Evolutionary conservation across 2,329 filamentous ascomycete genomes (phyloP).

Genomic region (Penicillium oxalicum): DNA sequence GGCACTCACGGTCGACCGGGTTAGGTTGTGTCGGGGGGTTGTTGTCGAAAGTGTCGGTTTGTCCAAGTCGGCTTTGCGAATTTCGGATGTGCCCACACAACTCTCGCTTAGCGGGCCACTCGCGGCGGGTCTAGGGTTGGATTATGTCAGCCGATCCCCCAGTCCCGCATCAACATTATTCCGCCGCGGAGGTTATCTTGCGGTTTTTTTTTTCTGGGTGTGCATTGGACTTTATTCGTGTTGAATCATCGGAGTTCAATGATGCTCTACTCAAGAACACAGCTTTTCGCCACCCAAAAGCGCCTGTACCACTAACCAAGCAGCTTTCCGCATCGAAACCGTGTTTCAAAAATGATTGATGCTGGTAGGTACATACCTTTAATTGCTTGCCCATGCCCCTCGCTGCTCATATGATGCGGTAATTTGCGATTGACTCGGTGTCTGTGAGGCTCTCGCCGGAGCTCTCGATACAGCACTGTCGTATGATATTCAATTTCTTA

Average conservation of each 20-base stretch:
- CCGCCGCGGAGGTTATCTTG: slow-evolving; percentile 20
- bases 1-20: slow-evolving; percentile 39
- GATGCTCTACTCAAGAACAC: slow-evolving; percentile 4
- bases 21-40: slow-evolving; percentile 27
- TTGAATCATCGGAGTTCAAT: slow-evolving; percentile 15
- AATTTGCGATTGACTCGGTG: slow-evolving; percentile 98
- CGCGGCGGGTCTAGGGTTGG: slow-evolving; percentile 33
- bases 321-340: neutral
- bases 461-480: slow-evolving; percentile 66
- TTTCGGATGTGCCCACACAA: slow-evolving; percentile 39
- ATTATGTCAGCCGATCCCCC: slow-evolving; percentile 15
- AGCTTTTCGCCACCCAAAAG: neutral
- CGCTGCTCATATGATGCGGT: slow-evolving; percentile 67
- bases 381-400: slow-evolving; percentile 3
- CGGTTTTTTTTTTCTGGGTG: slow-evolving; percentile 19
- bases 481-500: slow-evolving; percentile 93
- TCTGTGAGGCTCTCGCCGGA: slow-evolving; percentile 87
- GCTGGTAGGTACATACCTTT: slow-evolving; percentile 21
- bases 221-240: slow-evolving; percentile 4
- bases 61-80: slow-evolving; percentile 35
- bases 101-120: slow-evolving; percentile 39
- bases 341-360: neutral
- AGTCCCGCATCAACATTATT: slow-evolving; percentile 14
- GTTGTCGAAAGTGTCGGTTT: slow-evolving; percentile 39
- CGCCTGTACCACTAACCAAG: slow-evolving; percentile 1